phyloP scores from a whole-genome alignment of 371 early-diverging fungal genomes.

The Mycotypha africana region DNA sequence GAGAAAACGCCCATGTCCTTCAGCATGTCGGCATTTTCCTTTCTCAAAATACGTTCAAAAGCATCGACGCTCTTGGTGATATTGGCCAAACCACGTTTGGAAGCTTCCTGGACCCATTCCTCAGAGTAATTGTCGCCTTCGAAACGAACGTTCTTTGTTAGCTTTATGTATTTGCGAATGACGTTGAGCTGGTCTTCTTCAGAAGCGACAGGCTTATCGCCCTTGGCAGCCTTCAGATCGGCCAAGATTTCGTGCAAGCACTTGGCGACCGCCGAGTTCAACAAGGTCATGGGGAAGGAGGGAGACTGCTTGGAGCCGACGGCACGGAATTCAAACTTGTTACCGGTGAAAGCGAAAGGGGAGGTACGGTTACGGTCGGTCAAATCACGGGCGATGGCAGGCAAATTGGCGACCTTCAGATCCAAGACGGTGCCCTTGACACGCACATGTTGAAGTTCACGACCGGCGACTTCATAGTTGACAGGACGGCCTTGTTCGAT shows the following conservation, averaged over 20 bases:
- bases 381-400: constrained; percentile 90
- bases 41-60: constrained; percentile 70
- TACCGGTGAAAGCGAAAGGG: constrained; percentile 98
- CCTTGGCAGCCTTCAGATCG: constrained; percentile 71
- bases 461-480: constrained; percentile 70
- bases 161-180: constrained; percentile 75
- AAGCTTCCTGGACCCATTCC: constrained; percentile 76
- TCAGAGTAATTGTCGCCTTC: constrained; percentile 95
- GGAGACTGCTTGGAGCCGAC: constrained; percentile 98
- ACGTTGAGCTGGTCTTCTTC: constrained; percentile 84
- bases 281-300: constrained; percentile 89
- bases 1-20: constrained; percentile 79
- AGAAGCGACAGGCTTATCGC: constrained; percentile 71
- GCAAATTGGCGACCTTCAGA: constrained; percentile 90
- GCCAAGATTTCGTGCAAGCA: constrained; percentile 71
- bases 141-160: constrained; percentile 88
- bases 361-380: constrained; percentile 99
- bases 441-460: constrained; percentile 83
- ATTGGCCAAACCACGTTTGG: constrained; percentile 89
- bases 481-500: constrained; percentile 85
- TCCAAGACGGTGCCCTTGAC: constrained; percentile 94
- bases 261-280: constrained; percentile 91
- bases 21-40: constrained; percentile 73
- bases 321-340: constrained; percentile 99
- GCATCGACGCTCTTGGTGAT: constrained; percentile 85